Base-by-base conservation (phyloP, 1,139 yeast genomes). In the Taphrina deformans region DNA sequence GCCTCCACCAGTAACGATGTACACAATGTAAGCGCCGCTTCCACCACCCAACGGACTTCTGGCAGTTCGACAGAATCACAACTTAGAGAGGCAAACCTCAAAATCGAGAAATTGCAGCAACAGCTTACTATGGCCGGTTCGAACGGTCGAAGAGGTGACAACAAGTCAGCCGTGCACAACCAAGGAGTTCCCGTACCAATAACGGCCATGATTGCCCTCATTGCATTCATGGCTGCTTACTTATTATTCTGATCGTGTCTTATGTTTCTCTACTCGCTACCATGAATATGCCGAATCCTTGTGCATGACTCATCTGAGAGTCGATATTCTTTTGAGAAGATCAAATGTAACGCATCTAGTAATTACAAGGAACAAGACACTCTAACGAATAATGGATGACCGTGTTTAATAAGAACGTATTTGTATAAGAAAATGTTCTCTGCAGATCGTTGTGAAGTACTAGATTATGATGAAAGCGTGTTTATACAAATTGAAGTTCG, bases 171-270 rank as follows among this genome's bases (percentile, higher is more conserved):
- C 27, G 65, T 65, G 16, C 66, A 67, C 23, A 55, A 69, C 26
- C 59, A 76, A 66, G 85, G 85, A 12, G 78, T 85, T 62, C 83
- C 87, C 16, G 74, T 83, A 56, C 83, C 82, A 33, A 74, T 80
- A 68, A 85, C 85, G 40, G 76, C 80, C 53, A 73, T 82, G 60
- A 78, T 85, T 72, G 81, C 83, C 70, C 71, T 85, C 60, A 71
- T 84, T 68, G 84, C 88, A 63, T 85, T 85, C 77, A 77, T 85
- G 69, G 75, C 83, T 68, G 87, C 88, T 63, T 84, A 86, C 85
- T 78, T 82, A 73, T 78, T 84, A 67, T 82, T 83, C 72, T 83
- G 78, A 74, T 21, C 27, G 21, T n/a, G 41, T 12, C 2, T n/a
- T n/a, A n/a, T n/a, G n/a, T n/a, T n/a, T n/a, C n/a, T n/a, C n/a